Conservation (phyloP, 352 stramenopile genomes). For the Phytopythium aichiense region DNA sequence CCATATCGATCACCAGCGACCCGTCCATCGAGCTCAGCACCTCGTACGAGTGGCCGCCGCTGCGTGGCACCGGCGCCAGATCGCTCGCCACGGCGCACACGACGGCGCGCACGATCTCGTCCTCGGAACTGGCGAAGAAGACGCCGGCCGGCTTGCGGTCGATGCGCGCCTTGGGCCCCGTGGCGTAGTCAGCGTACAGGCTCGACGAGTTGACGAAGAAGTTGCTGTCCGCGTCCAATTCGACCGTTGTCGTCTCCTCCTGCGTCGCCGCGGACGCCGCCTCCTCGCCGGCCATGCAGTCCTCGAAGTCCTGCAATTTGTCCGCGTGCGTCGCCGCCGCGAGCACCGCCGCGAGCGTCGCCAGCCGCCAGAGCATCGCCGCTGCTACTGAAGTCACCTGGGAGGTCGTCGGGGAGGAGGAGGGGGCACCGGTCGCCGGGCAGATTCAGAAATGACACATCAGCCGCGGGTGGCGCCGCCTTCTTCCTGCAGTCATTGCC, state of each 20-base stretch:
- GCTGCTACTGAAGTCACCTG: background rate
- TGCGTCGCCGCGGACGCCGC: background rate
- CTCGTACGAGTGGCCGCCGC: conserved; percentile 53
- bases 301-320: conserved; percentile 6
- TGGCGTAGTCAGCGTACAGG: conserved; percentile 43
- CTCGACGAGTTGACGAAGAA: conserved; percentile 30
- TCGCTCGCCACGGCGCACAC: conserved; percentile 30
- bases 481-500: too few species aligned
- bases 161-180: conserved; percentile 45
- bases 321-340: background rate
- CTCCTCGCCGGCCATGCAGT: conserved; percentile 3
- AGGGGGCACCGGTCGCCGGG: background rate
- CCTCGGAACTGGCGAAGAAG: conserved; percentile 40
- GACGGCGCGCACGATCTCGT: conserved; percentile 38
- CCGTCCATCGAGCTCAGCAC: conserved; percentile 54
- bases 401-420: background rate
- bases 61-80: conserved; percentile 35
- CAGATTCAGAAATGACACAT: conserved; percentile 1
- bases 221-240: conserved; percentile 17
- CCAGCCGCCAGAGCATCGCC: background rate
- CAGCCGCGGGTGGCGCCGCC: background rate
- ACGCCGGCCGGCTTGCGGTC: conserved; percentile 36
- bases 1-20: conserved; percentile 51
- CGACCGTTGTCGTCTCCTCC: conserved; percentile 14
- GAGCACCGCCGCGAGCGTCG: background rate